Conservation (phyloP, 2,329 filamentous ascomycete species). For the Colletotrichum tamarilloi region DNA sequence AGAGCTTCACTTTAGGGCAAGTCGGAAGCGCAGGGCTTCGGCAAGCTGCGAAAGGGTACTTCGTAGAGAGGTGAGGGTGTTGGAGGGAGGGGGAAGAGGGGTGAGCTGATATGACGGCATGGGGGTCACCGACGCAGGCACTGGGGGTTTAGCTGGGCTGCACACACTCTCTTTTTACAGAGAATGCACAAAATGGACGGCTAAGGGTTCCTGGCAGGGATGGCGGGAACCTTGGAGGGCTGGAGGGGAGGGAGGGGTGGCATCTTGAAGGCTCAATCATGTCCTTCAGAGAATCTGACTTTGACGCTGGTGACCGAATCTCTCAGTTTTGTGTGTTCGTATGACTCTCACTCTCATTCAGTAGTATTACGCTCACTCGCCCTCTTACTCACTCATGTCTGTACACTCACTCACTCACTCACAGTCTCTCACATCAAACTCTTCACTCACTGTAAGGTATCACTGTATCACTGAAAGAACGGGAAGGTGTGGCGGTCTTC, state of each 20-base stretch:
- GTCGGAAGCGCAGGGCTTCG: not conserved
- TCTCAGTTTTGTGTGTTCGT: not conserved
- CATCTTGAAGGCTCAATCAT: not conserved
- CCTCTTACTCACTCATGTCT: not conserved
- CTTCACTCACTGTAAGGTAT: no score
- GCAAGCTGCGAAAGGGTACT: no score
- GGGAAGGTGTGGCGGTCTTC: not conserved
- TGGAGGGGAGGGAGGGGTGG: slow-evolving; percentile 3
- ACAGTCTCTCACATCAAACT: not conserved
- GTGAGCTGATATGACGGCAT: slow-evolving; percentile 23
- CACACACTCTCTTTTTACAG: not conserved
- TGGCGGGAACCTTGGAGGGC: slow-evolving; percentile 1
- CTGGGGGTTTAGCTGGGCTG: not conserved
- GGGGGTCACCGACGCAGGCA: slow-evolving; percentile 17
- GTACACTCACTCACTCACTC: not conserved
- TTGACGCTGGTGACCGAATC: no score
- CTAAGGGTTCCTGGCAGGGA: slow-evolving; percentile 13
- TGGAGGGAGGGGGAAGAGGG: not conserved
- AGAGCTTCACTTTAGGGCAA: slow-evolving; percentile 15
- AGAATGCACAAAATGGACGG: slow-evolving; percentile 1
- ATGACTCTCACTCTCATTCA: not conserved
- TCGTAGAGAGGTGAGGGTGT: not conserved
- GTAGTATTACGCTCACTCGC: not conserved
- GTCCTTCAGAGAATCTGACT: not conserved
- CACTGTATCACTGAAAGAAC: not conserved